Conservation (phyloP, 164 flowering plant genomes). For the Houttuynia cordata region DNA sequence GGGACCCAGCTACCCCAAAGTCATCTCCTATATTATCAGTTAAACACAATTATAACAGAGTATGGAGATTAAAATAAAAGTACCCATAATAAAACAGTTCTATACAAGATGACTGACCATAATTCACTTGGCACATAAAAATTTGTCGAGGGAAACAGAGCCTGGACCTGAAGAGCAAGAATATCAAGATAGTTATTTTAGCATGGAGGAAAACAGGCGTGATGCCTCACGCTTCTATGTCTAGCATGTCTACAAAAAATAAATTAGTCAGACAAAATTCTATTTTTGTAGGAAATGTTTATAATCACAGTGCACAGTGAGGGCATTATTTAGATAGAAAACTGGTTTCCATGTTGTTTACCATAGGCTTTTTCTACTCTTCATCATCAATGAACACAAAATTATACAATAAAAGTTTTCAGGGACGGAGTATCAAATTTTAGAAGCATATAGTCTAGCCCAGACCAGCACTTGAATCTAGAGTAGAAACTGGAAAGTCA, state of each 20-base stretch:
- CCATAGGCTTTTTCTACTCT: too few species aligned
- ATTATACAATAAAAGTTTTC: too few species aligned
- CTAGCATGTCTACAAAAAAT: neutral
- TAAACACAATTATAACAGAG: neutral
- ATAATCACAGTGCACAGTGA: too few species aligned
- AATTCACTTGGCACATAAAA: constrained; percentile 22
- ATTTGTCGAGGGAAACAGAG: constrained; percentile 16
- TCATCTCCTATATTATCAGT: constrained; percentile 16
- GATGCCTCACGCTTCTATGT: neutral
- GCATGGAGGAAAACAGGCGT: neutral
- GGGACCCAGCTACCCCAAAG: constrained; percentile 24
- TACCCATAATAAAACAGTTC: neutral
- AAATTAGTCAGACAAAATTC: neutral
- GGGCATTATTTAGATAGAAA: too few species aligned
- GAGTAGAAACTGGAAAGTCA: too few species aligned
- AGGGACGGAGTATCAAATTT: too few species aligned
- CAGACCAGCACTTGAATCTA: too few species aligned
- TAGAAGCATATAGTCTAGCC: too few species aligned
- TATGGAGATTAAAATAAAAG: neutral
- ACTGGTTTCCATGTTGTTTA: too few species aligned
- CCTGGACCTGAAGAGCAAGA: constrained; percentile 13
- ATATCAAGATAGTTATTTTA: neutral
- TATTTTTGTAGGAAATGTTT: too few species aligned
- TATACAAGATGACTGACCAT: constrained; percentile 20
- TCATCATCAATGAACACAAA: too few species aligned